Evolutionary conservation across 352 stramenopile genomes (phyloP), one percentile per base, ranked within the genome.

Genomic region (Aphanomyces cochlioides): DNA sequence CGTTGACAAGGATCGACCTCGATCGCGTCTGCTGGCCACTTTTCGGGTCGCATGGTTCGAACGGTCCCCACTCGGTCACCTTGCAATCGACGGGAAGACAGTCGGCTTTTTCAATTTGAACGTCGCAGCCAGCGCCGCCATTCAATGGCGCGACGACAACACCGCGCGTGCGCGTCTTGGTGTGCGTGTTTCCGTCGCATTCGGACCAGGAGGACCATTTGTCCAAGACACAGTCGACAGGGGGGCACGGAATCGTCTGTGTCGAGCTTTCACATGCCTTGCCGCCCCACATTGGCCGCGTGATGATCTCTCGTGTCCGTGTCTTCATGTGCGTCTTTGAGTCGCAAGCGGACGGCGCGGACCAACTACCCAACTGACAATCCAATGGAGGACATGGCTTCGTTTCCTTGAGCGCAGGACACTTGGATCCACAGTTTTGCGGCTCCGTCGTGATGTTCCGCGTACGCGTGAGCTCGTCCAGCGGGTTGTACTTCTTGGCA

Each of bases 121-220:
- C 43, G 43, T n/a, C 72, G 7, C 78, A 68, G 3, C 65, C 67
- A 28, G 74, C 73, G 2, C 0, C 75, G 12, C 77, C 78, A 36
- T 75, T 75, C 0, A 84, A 53, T 12, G 80, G 72, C 0, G 54
- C 2, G 19, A 72, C 73, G 2, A 79, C 2, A 1, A 87, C 56
- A 4, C 59, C 10, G 4, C 81, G 80, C 1, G 76, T 73, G 0
- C 79, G 75, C 1, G 65, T 75, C 5, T 69, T 77, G 3, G 73
- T 81, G 1, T 72, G 34, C 0, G 76, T 80, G 15, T 66, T 56
- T 3, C 75, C 4, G n/a, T 71, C 75, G 41, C 81, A 88, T 34
- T 78, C 71, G 3, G 79, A 74, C 80, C 81, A 90, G 13, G 76
- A 56, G 0, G 68, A 58, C 81, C 81, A 90, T 56, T 81, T 77